phyloP scores from a whole-genome alignment of 164 flowering plant genomes.

The Dillenia suffruticosa region DNA sequence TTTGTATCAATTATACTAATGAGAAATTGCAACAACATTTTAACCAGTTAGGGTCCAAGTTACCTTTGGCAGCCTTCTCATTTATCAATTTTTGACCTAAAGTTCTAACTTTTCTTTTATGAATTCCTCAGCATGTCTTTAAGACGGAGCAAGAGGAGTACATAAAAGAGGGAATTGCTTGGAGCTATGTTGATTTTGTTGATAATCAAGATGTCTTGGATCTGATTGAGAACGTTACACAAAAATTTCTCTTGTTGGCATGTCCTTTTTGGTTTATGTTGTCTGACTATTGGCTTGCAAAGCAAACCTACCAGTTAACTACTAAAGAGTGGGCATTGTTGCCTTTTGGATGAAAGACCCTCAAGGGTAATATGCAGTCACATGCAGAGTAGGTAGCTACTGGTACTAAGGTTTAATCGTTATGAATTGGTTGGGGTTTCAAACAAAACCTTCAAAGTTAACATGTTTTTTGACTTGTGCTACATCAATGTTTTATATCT shows the following conservation, averaged over 20 bases:
- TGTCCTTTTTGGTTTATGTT: not conserved
- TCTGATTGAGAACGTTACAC: slow-evolving; percentile 81
- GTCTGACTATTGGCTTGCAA: too few species aligned
- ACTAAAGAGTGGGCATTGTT: too few species aligned
- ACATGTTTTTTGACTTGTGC: too few species aligned
- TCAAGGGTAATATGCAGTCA: too few species aligned
- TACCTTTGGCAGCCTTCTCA: slow-evolving; percentile 3
- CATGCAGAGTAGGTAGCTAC: too few species aligned
- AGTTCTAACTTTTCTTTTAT: slow-evolving; percentile 3
- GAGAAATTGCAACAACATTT: slow-evolving; percentile 99
- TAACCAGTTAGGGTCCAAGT: slow-evolving; percentile 65
- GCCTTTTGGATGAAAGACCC: too few species aligned
- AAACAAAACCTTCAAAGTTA: too few species aligned
- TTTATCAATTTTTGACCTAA: slow-evolving; percentile 4
- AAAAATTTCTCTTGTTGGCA: slow-evolving; percentile 2
- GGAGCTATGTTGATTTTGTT: slow-evolving; percentile 95
- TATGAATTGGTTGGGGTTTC: too few species aligned
- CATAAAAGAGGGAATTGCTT: slow-evolving; percentile 74
- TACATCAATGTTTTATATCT: too few species aligned
- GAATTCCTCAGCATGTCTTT: slow-evolving; percentile 73
- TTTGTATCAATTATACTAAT: slow-evolving; percentile 91
- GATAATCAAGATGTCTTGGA: slow-evolving; percentile 93
- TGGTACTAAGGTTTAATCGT: too few species aligned
- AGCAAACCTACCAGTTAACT: too few species aligned
- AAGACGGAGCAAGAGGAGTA: slow-evolving; percentile 97